Base-by-base conservation (phyloP, 345 rosid genomes). In the Lepidium sativum region DNA sequence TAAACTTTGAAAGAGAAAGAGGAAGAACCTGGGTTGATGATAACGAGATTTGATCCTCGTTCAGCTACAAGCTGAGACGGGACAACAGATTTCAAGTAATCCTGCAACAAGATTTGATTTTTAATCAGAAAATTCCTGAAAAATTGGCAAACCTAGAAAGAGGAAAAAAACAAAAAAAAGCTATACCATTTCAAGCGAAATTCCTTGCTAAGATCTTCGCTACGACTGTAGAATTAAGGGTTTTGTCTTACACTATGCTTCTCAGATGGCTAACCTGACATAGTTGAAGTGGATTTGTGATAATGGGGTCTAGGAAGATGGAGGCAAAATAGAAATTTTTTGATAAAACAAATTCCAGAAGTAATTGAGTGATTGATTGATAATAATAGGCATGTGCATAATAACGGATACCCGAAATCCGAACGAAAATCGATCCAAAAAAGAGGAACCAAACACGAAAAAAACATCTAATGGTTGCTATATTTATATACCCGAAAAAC, bases 61-160 rank as follows among this genome's bases (percentile, higher is more conserved):
- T 90, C 99, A 17, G 85, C 18, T 6, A 94, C 63, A 47, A 94
- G 84, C 67, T 94, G 97, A 42, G 96, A 90, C n/a, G 99, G 97
- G 3, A 83, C 81, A 72, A 85, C 96, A 12, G 99, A 80, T 76
- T 83, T 94, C 86, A 94, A 68, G 83, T 94, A 88, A 80, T 94
- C 99, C 99, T 90, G 84, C 65, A 50, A 27, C n/a, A 13, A 17
- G 3, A n/a, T 17, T 43, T 44, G 9, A 32, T 34, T 25, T 15
- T 23, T 6, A 8, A 11, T 53, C 23, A 49, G 71, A 21, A 52
- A 50, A 42, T 8, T 47, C 13, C 6, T 11, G 8, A 29, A 33
- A 42, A 32, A 6, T 2, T 3, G n/a, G 4, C 9, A 17, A 11
- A 51, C 4, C 25, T 29, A 4, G 8, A 16, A 50, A 21, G 51